Evolutionary conservation across 1,284 basidiomycete species (phyloP).

Genomic region (Neotropicomus parvogracilis): DNA sequence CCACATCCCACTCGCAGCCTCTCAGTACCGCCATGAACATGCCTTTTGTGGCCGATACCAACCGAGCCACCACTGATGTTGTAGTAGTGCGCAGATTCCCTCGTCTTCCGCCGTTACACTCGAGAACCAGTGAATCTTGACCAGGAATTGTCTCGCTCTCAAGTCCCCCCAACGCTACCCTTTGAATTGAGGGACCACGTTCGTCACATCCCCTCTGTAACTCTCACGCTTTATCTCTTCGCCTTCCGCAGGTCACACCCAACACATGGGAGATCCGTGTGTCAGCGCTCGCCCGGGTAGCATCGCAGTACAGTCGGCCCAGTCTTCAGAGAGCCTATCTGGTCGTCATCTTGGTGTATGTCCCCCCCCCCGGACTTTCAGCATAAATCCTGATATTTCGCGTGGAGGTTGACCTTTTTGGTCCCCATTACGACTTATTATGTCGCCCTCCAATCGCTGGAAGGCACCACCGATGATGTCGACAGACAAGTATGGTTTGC

Average conservation of each 20-base stretch:
- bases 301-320: conserved; percentile 44
- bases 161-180: conserved; percentile 33
- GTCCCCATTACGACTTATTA: conserved; percentile 42
- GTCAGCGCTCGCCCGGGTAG: conserved; percentile 37
- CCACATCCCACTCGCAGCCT: not conserved
- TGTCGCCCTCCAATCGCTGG: conserved; percentile 30
- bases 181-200: conserved; percentile 33
- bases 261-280: conserved; percentile 47
- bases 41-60: conserved; percentile 8
- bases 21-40: conserved; percentile 13
- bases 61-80: conserved; percentile 21
- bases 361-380: not conserved
- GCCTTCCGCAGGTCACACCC: conserved; percentile 37
- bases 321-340: conserved; percentile 46
- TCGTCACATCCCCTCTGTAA: conserved; percentile 19
- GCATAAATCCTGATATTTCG: not conserved
- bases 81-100: conserved; percentile 25
- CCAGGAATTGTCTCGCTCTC: conserved; percentile 35
- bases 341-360: conserved; percentile 41
- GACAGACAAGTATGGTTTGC: conserved; percentile 35
- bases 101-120: not conserved
- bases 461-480: conserved; percentile 5
- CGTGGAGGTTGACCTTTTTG: conserved; percentile 38
- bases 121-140: conserved; percentile 3
- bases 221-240: not conserved